Conservation (phyloP, 352 stramenopile genomes). For the Thalassiosira exigua region DNA sequence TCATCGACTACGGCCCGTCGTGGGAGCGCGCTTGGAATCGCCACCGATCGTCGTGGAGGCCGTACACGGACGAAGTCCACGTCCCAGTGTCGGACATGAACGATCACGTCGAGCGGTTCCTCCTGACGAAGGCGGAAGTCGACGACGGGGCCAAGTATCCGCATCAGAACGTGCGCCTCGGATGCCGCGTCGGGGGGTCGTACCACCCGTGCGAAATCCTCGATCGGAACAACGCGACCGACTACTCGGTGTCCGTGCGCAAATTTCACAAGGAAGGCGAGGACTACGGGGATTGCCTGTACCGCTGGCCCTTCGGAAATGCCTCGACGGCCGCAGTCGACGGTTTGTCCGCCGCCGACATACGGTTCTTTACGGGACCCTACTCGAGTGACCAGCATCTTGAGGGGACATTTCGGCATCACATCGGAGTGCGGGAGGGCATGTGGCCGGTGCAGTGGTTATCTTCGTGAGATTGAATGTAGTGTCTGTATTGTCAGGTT, state of each 20-base stretch:
- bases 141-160: neutral
- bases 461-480: no score
- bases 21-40: slow-evolving; percentile 80
- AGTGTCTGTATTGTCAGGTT: no score
- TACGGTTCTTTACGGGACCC: neutral
- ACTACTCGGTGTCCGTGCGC: neutral
- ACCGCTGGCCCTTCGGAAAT: neutral
- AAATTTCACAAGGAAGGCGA: neutral
- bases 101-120: neutral
- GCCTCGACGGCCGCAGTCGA: neutral
- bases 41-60: slow-evolving; percentile 62
- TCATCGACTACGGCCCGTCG: slow-evolving; percentile 81
- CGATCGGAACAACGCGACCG: neutral
- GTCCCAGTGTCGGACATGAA: neutral
- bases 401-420: neutral
- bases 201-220: neutral
- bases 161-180: neutral
- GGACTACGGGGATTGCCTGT: neutral
- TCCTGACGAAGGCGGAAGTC: neutral
- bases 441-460: neutral
- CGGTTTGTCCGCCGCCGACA: neutral
- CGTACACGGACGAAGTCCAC: slow-evolving; percentile 6
- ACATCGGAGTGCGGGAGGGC: neutral
- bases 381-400: neutral
- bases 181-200: neutral